A percentile compares a stretch with the other conserved stretches of the same genome.
These are phyloP conservation scores for Salvia hispanica DNA, from an alignment of 257 asterid genomes.

Conservation along the genomic window DNA sequence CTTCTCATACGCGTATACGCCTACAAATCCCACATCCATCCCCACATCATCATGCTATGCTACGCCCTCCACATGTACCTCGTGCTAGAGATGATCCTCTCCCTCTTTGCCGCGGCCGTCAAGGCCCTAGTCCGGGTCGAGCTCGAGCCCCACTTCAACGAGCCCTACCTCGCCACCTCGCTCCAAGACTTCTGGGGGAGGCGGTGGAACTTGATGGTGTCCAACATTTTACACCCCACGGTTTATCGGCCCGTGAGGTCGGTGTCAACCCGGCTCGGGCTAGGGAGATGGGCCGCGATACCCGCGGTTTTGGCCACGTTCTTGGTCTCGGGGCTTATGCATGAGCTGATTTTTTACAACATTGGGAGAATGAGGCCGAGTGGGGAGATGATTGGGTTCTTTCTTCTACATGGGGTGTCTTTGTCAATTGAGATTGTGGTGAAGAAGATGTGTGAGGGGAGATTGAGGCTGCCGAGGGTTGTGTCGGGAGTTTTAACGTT, in stretches of 20 bases:
- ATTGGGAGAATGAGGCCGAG: slow-evolving; percentile 49
- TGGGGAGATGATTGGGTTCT: slow-evolving; percentile 47
- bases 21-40: slow-evolving; percentile 33
- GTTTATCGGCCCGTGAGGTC: slow-evolving; percentile 43
- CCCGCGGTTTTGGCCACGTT: slow-evolving; percentile 46
- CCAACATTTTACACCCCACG: slow-evolving; percentile 46
- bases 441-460: slow-evolving; percentile 34
- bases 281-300: slow-evolving; percentile 30
- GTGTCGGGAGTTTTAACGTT: slow-evolving; percentile 43
- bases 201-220: slow-evolving; percentile 63
- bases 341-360: slow-evolving; percentile 59
- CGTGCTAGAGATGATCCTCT: slow-evolving; percentile 44
- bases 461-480: slow-evolving; percentile 29
- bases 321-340: slow-evolving; percentile 68
- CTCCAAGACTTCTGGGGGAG: slow-evolving; percentile 68
- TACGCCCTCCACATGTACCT: slow-evolving; percentile 50
- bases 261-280: not conserved
- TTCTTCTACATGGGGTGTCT: slow-evolving; percentile 49
- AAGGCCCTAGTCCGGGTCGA: slow-evolving; percentile 31
- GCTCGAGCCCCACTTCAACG: slow-evolving; percentile 53
- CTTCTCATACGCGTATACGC: slow-evolving; percentile 28
- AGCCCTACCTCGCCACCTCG: slow-evolving; percentile 54
- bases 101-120: slow-evolving; percentile 25
- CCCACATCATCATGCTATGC: slow-evolving; percentile 29
- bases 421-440: slow-evolving; percentile 37